Evolutionary conservation across 352 stramenopile genomes (phyloP), one percentile per base, ranked within the genome.

Genomic region (Aphanomyces astaci): DNA sequence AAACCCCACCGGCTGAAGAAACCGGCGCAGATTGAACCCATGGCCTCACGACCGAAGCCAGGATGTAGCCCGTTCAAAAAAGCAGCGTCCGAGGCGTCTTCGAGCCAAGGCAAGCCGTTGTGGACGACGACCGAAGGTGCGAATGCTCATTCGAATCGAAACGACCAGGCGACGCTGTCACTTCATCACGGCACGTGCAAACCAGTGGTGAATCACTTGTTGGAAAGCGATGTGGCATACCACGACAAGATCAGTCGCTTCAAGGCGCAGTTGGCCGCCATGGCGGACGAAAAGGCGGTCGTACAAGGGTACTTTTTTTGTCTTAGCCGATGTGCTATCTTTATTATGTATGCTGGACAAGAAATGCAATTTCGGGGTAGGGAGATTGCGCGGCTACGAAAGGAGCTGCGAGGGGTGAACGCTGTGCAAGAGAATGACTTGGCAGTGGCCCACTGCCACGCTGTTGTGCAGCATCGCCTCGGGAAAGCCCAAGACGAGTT

Each of bases 391-490:
- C 73, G 56, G 7, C 69, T 89, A 60, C 75, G 82, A 11, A 81
- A 77, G 39, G 79, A 75, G 27, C 51, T 91, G 9, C 79, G 81
- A 4, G 83, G 83, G 4, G 80, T 91, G 25, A 86, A 91, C 28
- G 83, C 83, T 22, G 83, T 91, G 30, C 80, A 82, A 17, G 83
- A 91, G 52, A 91, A 91, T 52, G 83, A 91, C 63, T 73, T 86
- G 1, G 83, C 83, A 0, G 81, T 91, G 2, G 83, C 83, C 10
- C 81, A 91, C 63, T 91, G 81, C 52, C 79, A 76, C 10, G 78
- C 83, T 4, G 84, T 91, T 64, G 86, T 91, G 80, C 81, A 89
- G 70, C 80, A 89, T 53, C 81, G 83, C 0, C 66, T 91, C 28
- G 76, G 77, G 9, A 91, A 91, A 62, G 80, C 80, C 0, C 81